Percentiles rank a stretch among this genome's conserved stretches.
phyloP scores from a whole-genome alignment of 1,139 yeast genomes.

The Magnusiomyces suaveolens region DNA sequence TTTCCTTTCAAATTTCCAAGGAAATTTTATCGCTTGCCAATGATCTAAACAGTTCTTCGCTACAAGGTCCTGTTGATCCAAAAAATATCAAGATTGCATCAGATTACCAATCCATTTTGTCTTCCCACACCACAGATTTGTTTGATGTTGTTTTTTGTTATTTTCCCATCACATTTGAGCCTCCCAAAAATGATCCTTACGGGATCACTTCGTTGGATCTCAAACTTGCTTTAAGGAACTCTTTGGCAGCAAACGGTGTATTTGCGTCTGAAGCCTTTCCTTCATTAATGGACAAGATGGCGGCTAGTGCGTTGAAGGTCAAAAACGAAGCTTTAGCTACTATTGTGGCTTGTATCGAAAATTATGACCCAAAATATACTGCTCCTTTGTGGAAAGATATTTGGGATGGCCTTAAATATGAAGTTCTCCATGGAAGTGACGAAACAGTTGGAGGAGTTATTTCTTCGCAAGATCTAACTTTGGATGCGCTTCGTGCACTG shows the following conservation, averaged over 20 bases:
- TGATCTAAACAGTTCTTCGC: slow-evolving; percentile 24
- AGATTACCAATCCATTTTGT: slow-evolving; percentile 4
- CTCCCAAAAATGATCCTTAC: slow-evolving; percentile 87
- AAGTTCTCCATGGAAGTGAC: slow-evolving; percentile 65
- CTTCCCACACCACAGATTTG: slow-evolving; percentile 35
- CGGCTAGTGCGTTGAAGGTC: slow-evolving; percentile 70
- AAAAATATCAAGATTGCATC: neutral
- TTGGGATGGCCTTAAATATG: slow-evolving; percentile 86
- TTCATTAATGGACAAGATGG: slow-evolving; percentile 70
- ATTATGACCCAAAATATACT: slow-evolving; percentile 40
- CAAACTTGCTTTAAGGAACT: slow-evolving; percentile 43
- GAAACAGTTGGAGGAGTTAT: slow-evolving; percentile 21
- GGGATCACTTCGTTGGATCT: slow-evolving; percentile 67
- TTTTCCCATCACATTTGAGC: slow-evolving; percentile 91
- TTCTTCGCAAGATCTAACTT: slow-evolving; percentile 36
- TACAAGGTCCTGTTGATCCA: neutral
- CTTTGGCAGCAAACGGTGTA: slow-evolving; percentile 52
- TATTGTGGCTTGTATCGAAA: slow-evolving; percentile 45
- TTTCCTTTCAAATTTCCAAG: slow-evolving; percentile 54
- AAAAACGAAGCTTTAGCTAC: slow-evolving; percentile 69
- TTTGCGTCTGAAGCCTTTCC: slow-evolving; percentile 71
- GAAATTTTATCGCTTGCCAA: slow-evolving; percentile 41
- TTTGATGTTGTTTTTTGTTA: slow-evolving; percentile 90
- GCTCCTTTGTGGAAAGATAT: slow-evolving; percentile 56
- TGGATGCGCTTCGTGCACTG: slow-evolving; percentile 41